Evolutionary conservation across 345 rosid genomes (phyloP).

Genomic region (Luvunga scandens): DNA sequence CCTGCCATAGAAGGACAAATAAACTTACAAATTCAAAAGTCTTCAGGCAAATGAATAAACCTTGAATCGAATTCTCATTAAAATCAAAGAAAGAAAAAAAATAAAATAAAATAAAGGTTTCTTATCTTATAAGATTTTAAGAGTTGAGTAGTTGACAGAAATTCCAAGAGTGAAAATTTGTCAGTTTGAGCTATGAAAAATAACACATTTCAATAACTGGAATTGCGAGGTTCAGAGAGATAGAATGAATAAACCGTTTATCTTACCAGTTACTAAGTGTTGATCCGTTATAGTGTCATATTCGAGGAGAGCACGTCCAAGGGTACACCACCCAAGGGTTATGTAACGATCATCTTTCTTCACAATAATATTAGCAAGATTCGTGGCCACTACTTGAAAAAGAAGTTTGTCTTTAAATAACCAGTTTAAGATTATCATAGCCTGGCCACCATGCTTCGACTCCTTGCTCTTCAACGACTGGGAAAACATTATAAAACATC

Average conservation of each 20-base stretch:
- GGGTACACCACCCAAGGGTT: slow-evolving; percentile 81
- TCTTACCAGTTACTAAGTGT: slow-evolving; percentile 50
- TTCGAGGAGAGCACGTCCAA: slow-evolving; percentile 62
- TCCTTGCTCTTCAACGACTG: slow-evolving; percentile 66
- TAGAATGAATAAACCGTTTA: neutral
- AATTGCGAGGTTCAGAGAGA: neutral
- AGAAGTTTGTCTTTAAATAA: slow-evolving; percentile 66
- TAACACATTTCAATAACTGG: neutral
- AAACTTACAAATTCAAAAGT: slow-evolving; percentile 12
- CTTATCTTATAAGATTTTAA: neutral
- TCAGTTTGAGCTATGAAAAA: neutral
- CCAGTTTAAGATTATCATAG: slow-evolving; percentile 61
- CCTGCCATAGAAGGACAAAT: slow-evolving; percentile 35
- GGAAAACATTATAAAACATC: neutral
- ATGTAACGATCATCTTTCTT: slow-evolving; percentile 68
- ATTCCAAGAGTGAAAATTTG: neutral
- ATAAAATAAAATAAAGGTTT: neutral
- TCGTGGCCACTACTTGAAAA: slow-evolving; percentile 46
- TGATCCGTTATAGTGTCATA: slow-evolving; percentile 45
- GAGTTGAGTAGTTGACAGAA: neutral
- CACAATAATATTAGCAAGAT: slow-evolving; percentile 41
- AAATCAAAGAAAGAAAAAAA: neutral
- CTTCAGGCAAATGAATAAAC: neutral
- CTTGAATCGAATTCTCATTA: neutral
- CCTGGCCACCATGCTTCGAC: slow-evolving; percentile 45